Percentiles rank a stretch among this genome's conserved stretches.
phyloP scores from a whole-genome alignment of 345 rosid genomes.

The Bruguiera parviflora region DNA sequence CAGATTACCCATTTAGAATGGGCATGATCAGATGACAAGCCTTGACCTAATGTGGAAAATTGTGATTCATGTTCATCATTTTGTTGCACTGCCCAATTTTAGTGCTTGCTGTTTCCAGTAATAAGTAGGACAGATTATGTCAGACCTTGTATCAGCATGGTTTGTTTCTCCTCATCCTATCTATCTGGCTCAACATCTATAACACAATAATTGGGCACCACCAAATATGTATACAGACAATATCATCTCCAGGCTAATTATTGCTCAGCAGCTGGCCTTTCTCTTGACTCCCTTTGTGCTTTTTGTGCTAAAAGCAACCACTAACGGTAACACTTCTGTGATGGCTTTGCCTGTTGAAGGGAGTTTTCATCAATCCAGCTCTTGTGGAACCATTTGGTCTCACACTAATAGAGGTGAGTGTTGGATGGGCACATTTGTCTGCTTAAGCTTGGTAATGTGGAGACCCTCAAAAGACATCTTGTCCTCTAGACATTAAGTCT shows the following conservation, averaged over 20 bases:
- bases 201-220: not conserved
- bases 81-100: too few relatives aligned
- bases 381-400: constrained; percentile 74
- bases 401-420: constrained; percentile 57
- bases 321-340: constrained; percentile 25
- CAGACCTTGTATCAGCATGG: too few relatives aligned
- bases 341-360: constrained; percentile 42
- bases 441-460: not conserved
- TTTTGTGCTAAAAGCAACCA: constrained; percentile 18
- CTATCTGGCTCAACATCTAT: not conserved
- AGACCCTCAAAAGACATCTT: not conserved
- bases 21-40: too few relatives aligned
- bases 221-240: not conserved
- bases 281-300: constrained; percentile 8
- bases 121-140: too few relatives aligned
- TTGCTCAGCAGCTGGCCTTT: not conserved
- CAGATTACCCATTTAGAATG: too few relatives aligned
- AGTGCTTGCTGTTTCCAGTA: too few relatives aligned
- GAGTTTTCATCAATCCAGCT: constrained; percentile 73
- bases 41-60: too few relatives aligned
- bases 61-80: too few relatives aligned
- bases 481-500: not conserved
- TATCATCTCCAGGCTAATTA: not conserved
- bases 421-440: not conserved
- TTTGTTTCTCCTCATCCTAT: not conserved